Conservation (phyloP, 2,329 filamentous ascomycete species). For the Scytalidium sp. region DNA sequence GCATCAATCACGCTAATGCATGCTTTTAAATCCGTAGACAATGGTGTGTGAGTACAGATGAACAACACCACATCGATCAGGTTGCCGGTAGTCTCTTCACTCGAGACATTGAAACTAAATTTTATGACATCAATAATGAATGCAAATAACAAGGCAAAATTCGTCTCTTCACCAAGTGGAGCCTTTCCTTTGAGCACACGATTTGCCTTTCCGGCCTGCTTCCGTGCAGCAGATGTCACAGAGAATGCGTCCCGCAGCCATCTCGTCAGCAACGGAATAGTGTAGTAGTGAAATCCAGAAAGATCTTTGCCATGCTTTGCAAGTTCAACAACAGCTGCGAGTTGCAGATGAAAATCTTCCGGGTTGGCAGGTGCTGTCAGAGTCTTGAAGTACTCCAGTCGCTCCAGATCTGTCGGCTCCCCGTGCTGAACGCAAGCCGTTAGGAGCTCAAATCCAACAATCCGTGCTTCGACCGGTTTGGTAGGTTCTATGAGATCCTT, state of each 20-base stretch:
- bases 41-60: conserved; percentile 67
- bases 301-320: conserved; percentile 60
- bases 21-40: conserved; percentile 61
- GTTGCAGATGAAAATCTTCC: conserved; percentile 64
- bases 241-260: conserved; percentile 59
- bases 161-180: conserved; percentile 53
- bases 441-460: conserved; percentile 63
- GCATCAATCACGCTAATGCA: conserved; percentile 68
- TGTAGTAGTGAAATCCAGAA: conserved; percentile 65
- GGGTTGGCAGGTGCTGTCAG: conserved; percentile 53
- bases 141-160: conserved; percentile 60
- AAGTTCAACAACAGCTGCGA: conserved; percentile 60
- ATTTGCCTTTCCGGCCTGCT: conserved; percentile 39
- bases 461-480: conserved; percentile 51
- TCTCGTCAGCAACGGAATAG: conserved; percentile 57
- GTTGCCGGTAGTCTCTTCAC: conserved; percentile 56
- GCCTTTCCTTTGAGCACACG: conserved; percentile 36
- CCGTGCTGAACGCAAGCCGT: conserved; percentile 62
- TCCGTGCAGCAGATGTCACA: conserved; percentile 50
- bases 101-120: conserved; percentile 69
- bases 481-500: conserved; percentile 60
- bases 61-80: conserved; percentile 61
- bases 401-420: conserved; percentile 62
- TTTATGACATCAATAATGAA: conserved; percentile 69
- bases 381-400: conserved; percentile 63